Evolutionary conservation across 2,329 filamentous ascomycete species (phyloP).

Genomic region (Arthrinium phaeospermum): DNA sequence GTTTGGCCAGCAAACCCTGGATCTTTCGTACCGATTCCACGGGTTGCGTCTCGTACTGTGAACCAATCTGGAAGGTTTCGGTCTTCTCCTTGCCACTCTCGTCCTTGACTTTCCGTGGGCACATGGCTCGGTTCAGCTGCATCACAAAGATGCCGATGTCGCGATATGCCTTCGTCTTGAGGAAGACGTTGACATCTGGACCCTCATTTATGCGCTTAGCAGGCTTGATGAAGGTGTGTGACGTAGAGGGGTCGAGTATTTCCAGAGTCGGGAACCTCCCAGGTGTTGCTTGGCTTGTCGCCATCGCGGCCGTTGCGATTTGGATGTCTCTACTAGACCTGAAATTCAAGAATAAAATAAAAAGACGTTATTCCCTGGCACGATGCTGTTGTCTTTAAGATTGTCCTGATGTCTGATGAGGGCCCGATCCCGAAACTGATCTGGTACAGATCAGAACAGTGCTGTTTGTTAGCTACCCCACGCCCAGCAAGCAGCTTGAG

Average conservation of each 20-base stretch:
- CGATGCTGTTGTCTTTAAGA: neutral
- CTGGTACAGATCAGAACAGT: neutral
- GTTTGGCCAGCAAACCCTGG: slow-evolving; percentile 66
- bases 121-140: slow-evolving; percentile 87
- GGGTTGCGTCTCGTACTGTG: slow-evolving; percentile 48
- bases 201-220: slow-evolving; percentile 85
- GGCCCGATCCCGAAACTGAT: neutral
- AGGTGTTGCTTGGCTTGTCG: neutral
- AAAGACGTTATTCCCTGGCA: neutral
- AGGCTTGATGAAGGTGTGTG: slow-evolving; percentile 69
- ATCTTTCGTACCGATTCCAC: slow-evolving; percentile 66
- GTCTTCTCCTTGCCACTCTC: slow-evolving; percentile 45
- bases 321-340: neutral
- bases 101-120: slow-evolving; percentile 64
- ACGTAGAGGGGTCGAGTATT: slow-evolving; percentile 52
- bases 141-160: slow-evolving; percentile 88
- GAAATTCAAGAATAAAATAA: neutral
- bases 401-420: neutral
- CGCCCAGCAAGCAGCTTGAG: neutral
- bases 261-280: slow-evolving; percentile 45
- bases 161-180: slow-evolving; percentile 80
- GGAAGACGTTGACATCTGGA: slow-evolving; percentile 80
- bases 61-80: slow-evolving; percentile 55
- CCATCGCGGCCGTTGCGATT: neutral
- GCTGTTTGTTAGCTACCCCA: slow-evolving; percentile 9